Base-by-base conservation (phyloP, 495 filamentous ascomycete species). In the Xylaria flabelliformis region DNA sequence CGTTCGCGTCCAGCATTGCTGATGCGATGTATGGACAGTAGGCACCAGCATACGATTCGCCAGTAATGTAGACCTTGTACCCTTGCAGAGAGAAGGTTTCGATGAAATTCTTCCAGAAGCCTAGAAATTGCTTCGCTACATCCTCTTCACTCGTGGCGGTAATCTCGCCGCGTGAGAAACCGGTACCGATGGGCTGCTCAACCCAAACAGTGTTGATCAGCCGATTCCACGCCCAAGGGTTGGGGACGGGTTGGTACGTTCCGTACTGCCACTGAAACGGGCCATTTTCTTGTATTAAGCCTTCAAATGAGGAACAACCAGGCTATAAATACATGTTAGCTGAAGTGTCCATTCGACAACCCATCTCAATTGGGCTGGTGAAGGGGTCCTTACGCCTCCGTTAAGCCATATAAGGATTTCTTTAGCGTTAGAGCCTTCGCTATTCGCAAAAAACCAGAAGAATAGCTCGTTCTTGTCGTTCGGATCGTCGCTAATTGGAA, bases 1-100 rank as follows among this genome's bases (percentile, higher is more conserved):
- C 86, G 32, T 94, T 89, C 51, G 80, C 82, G 72, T 93, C 88
- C 67, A 95, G 81, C 89, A 96, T 94, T 0, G 90, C 91, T 65
- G 90, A 87, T 0, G 92, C 90, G 67, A 96, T 91, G 77, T 95
- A 97, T 0, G 93, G 92, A 26, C 93, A 89, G 74, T 95, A 97
- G 72, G 86, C 86, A 13, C 93, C 93, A 29, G 91, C 92, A 78
- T 94, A 92, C 68, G 87, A 90, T 73, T 93, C 91, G 0, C 91
- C 91, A 1, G 91, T 88, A 69, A 93, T 85, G 73, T 90, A 94
- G 5, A 93, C 85, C 71, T 90, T 91, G 72, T 85, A 87, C 4
- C 85, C 83, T 63, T 93, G 86, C 76, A 93, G 78, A 3, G 81
- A 82, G 72, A 94, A 94, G 12, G 89, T 89, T 32, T 92, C 81